phyloP scores from a whole-genome alignment of 768 basidiomycete species.

The Hirschioporus abietinus region DNA sequence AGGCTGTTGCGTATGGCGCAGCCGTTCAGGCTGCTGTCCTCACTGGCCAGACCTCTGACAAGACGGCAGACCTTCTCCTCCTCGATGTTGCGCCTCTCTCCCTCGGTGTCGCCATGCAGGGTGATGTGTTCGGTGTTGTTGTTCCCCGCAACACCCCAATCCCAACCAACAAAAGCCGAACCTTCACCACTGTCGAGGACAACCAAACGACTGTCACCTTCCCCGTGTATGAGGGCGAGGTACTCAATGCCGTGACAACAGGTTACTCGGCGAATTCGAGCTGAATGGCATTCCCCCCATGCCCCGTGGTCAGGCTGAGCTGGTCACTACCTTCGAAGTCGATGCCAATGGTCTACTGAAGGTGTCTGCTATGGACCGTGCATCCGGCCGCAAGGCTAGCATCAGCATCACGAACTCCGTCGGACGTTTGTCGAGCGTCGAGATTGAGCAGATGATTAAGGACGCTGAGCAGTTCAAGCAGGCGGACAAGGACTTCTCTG shows the following conservation, averaged over 20 bases:
- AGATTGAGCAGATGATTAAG: constrained; percentile 99
- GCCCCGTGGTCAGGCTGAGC: constrained; percentile 98
- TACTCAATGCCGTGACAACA: constrained; percentile 99
- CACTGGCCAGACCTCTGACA: constrained; percentile 97
- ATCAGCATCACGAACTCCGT: constrained; percentile 99
- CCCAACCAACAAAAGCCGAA: constrained; percentile 97
- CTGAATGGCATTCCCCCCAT: constrained; percentile 98
- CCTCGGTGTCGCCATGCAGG: constrained; percentile 99
- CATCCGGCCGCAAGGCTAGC: constrained; percentile 98
- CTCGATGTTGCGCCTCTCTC: constrained; percentile 98
- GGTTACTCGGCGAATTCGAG: constrained; percentile 98
- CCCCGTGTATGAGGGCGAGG: constrained; percentile 99
- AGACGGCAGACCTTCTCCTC: constrained; percentile 96
- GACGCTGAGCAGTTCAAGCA: constrained; percentile 97
- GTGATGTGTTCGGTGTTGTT: constrained; percentile 99
- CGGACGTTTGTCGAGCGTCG: constrained; percentile 92
- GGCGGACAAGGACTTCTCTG: constrained; percentile 96
- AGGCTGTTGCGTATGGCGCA: constrained; percentile 99
- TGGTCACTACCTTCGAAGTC: constrained; percentile 98
- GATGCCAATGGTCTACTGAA: constrained; percentile 99
- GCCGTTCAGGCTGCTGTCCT: constrained; percentile 99
- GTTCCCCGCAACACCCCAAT: constrained; percentile 99
- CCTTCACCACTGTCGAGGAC: constrained; percentile 99
- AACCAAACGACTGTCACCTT: constrained; percentile 99
- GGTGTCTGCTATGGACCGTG: constrained; percentile 97